These are phyloP conservation scores for Macrophomina phaseolina DNA, from an alignment of 2,329 filamentous ascomycete genomes.

Conservation along the genomic window DNA sequence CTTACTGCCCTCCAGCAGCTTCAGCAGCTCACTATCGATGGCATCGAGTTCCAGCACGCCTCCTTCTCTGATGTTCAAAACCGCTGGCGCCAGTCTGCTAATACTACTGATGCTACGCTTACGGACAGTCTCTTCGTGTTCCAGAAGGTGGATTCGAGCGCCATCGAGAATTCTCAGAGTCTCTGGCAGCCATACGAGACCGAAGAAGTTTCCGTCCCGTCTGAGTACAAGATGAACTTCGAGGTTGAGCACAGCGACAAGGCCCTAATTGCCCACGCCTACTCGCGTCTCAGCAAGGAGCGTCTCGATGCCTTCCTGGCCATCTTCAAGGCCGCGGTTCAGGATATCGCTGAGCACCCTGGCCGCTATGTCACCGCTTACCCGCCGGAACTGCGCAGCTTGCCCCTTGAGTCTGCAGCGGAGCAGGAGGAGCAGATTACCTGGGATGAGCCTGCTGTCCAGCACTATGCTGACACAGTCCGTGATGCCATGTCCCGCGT, in stretches of 20 bases:
- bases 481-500: constrained; percentile 23
- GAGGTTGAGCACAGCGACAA: constrained; percentile 24
- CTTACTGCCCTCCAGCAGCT: constrained; percentile 64
- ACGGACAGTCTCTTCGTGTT: constrained; percentile 27
- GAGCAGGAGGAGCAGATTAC: constrained; percentile 9
- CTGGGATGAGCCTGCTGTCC: constrained; percentile 26
- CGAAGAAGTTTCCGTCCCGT: constrained; percentile 23
- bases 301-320: constrained; percentile 23
- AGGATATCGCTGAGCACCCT: constrained; percentile 26
- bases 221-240: constrained; percentile 27
- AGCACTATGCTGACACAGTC: constrained; percentile 23
- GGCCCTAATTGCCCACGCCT: constrained; percentile 9
- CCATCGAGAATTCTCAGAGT: constrained; percentile 14
- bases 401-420: constrained; percentile 14
- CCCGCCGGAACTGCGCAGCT: constrained; percentile 11
- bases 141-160: constrained; percentile 21
- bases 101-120: constrained; percentile 14
- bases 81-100: constrained; percentile 19
- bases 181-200: constrained; percentile 26
- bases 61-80: constrained; percentile 27
- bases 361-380: constrained; percentile 20
- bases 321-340: constrained; percentile 18
- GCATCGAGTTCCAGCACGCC: constrained; percentile 28
- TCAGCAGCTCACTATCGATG: constrained; percentile 62
- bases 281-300: constrained; percentile 21